A percentile compares a stretch with the other conserved stretches of the same genome.
These are phyloP conservation scores for Hemileia vastatrix DNA, from an alignment of 1,284 basidiomycete genomes.

Conservation along the genomic window DNA sequence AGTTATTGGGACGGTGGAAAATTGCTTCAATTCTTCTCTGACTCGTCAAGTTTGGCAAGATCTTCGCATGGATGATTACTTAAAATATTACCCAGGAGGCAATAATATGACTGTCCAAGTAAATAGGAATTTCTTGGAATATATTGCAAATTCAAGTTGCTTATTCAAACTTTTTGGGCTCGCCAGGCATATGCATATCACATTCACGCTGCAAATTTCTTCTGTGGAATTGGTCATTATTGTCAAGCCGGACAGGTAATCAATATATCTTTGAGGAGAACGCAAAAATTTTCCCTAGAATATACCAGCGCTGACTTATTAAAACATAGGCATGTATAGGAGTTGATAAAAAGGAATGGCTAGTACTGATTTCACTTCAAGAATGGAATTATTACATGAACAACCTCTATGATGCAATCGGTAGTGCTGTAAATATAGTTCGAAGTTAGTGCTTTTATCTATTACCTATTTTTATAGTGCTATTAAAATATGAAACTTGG, in stretches of 20 bases:
- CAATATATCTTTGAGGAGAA: too few relatives aligned
- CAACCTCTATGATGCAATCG: slow-evolving; percentile 14
- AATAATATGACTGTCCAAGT: slow-evolving; percentile 11
- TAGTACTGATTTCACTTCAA: slow-evolving; percentile 13
- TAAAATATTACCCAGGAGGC: slow-evolving; percentile 11
- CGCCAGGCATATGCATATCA: slow-evolving; percentile 10
- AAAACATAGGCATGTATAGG: slow-evolving; percentile 11
- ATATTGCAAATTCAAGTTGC: background rate
- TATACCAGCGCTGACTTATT: too few relatives aligned
- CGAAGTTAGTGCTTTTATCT: slow-evolving; percentile 5
- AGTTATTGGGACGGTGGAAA: too few relatives aligned
- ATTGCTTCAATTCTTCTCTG: background rate
- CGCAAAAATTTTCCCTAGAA: too few relatives aligned
- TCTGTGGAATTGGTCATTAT: slow-evolving; percentile 15
- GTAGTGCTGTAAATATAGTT: slow-evolving; percentile 13
- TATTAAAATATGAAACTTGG: too few relatives aligned
- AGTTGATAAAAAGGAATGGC: slow-evolving; percentile 14
- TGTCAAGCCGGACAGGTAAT: slow-evolving; percentile 18
- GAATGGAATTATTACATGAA: slow-evolving; percentile 24
- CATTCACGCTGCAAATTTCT: slow-evolving; percentile 19
- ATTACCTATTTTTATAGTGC: too few relatives aligned
- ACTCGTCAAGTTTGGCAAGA: slow-evolving; percentile 8
- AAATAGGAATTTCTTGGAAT: background rate
- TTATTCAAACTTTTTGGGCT: background rate
- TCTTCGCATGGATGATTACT: slow-evolving; percentile 13